Base-by-base conservation (phyloP, 129 eudicot genomes). In the Artemisia tridentata region DNA sequence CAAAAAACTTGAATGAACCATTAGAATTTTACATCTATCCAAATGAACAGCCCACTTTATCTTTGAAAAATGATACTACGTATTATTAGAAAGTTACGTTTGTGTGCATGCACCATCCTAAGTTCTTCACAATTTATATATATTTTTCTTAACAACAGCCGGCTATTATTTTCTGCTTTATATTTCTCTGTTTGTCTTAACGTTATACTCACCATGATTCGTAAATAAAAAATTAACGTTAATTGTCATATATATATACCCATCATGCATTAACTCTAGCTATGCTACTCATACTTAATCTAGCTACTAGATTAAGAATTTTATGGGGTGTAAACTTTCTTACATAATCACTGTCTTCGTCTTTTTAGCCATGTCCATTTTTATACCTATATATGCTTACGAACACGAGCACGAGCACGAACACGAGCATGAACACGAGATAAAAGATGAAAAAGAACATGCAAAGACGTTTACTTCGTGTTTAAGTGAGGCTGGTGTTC, bases 401-500 rank as follows among this genome's bases (percentile, higher is more conserved):
- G 4, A 67, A 50, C 69, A 56, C 19, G 46, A 61, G 43, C 70
- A 63, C 21, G 31, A 71, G 18, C 48, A 48, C 58, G n/a, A 64
- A 16, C 66, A 51, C 19, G 31, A 61, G 43, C 70, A 63, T 20
- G 31, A 71, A 18, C 48, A 48, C 45, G n/a, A 38, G 45, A 38
- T 38, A 38, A 38, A 38, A 27, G 46, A 29, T 68, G 15, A 66
- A 67, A 61, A 60, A 71, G 62, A 80, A 21, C 72, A 56, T 17
- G 20, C 76, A 15, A 21, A 67, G 45, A 2, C 55, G 11, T 50
- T 74, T 19, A 67, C 76, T 45, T 50, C 83, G 18, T 79, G 95
- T 61, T 80, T 91, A 73, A 73, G 55, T 41, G 75, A 69, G 31
- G 75, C 80, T 38, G 78, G 80, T 19, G 72, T 91, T 52, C 79